Base-by-base conservation (phyloP, 495 filamentous ascomycete genomes). In the Lasiosphaeriaceae sp. region DNA sequence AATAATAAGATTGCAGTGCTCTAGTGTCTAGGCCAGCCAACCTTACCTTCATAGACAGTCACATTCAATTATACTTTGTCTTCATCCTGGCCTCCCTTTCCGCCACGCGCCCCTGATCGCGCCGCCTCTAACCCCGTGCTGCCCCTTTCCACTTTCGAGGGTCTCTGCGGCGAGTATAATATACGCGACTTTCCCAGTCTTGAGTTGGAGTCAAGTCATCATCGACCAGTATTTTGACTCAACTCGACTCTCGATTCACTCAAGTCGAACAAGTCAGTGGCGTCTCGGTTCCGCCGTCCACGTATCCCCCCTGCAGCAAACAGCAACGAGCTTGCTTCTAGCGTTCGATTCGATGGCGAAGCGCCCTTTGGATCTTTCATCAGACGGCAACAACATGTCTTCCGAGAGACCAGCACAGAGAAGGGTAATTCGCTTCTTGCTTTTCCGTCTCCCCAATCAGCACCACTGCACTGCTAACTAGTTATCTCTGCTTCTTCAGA, bases 401-500 rank as follows among this genome's bases (percentile, higher is more conserved):
- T 31, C 26, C 26, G 26, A 31, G 26, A 31, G 9, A 9, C 3
- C 4, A 31, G 26, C 9, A 31, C 26, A 31, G 26, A 31, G 9
- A 31, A 31, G 9, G 26, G 26, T 31, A 31, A 31, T 31, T 31
- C 26, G 9, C 4, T 31, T 31, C 4, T 31, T 31, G 3, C 26
- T 31, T 31, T 9, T 31, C 26, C 3, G 26, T 31, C 26, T 4
- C 9, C 26, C 26, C 26, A 14, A 14, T n/a, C 39, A 17, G 16
- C 7, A 4, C 14, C 16, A 9, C 2, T n/a, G 4, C 14, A 2
- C 16, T 43, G 39, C 39, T 43, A n/a, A 43, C 39, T 37, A 37
- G 14, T 1, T 8, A 8, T 12, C n/a, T 31, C 9, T 31, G 26
- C 26, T 2, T 43, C 14, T 16, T 43, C 35, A 90, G 80, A 84